Percentiles rank a stretch among this genome's conserved stretches.
phyloP scores from a whole-genome alignment of 1,284 basidiomycete genomes.

The Inonotus obliquus region DNA sequence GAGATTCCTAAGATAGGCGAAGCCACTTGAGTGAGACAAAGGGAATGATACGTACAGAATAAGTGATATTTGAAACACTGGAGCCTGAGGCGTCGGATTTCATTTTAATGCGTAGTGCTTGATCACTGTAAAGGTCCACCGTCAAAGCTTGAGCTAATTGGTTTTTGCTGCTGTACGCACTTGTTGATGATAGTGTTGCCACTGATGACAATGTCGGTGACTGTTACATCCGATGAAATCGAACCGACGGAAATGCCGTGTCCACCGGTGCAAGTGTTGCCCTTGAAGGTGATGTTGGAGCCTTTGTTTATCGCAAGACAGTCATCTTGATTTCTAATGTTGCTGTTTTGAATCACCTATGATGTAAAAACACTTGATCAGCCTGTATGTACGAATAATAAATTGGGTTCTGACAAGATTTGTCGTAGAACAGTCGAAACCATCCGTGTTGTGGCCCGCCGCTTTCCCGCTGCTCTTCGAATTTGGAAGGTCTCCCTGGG shows the following conservation, averaged over 20 bases:
- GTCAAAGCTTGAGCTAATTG: constrained; percentile 7
- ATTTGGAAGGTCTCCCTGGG: constrained; percentile 38
- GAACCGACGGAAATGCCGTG: constrained; percentile 63
- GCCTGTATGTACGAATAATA: constrained; percentile 35
- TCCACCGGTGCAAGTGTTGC: constrained; percentile 50
- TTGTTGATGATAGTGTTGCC: constrained; percentile 39
- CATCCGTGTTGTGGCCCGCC: constrained; percentile 30
- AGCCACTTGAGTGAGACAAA: not conserved
- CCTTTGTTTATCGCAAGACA: constrained; percentile 60
- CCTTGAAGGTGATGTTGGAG: constrained; percentile 47
- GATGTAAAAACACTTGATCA: not conserved
- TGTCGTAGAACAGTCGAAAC: constrained; percentile 42
- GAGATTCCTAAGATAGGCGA: constrained; percentile 4
- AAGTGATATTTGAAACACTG: constrained; percentile 38
- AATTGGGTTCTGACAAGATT: constrained; percentile 29
- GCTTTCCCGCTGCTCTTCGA: constrained; percentile 37
- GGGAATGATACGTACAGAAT: constrained; percentile 26
- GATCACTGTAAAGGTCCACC: constrained; percentile 27
- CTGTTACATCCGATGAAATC: constrained; percentile 40
- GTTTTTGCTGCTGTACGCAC: constrained; percentile 31
- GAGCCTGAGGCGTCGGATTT: constrained; percentile 34
- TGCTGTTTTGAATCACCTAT: constrained; percentile 17
- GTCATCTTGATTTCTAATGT: constrained; percentile 44
- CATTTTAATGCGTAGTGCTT: constrained; percentile 47
- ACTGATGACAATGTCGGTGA: constrained; percentile 43